Evolutionary conservation across 345 rosid species (phyloP), one percentile per base, ranked within the genome.

Genomic region (Aquilaria yunnanensis): DNA sequence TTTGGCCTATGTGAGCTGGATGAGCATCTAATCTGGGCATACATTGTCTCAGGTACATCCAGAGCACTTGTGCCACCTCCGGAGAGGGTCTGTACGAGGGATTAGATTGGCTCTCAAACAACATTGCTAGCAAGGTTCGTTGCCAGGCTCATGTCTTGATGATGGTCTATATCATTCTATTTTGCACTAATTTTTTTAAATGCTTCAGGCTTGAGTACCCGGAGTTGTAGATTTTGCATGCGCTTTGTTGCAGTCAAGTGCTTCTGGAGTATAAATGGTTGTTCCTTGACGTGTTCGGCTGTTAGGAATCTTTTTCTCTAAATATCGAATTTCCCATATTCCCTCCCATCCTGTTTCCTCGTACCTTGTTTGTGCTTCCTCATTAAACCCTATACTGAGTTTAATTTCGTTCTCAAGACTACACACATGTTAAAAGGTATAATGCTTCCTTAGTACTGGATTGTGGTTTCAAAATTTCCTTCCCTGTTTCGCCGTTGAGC

Each of bases 71-170:
- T 23, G 23, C 23, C 23, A 23, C 95, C 51, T 84, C 90, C 41
- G 91, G 95, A 67, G 91, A 88, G 74, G 95, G 95, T 54, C 84
- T 88, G 5, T 88, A 85, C 10, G 91, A 87, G 82, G 95, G 95
- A 30, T 76, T 87, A 65, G 89, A 87, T 16, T 87, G 95, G 95
- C 91, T 87, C 67, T 87, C 95, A 70, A 87, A 85, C 87, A 85
- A 85, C 78, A 81, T 87, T 6, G 95, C 87, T 57, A 81, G 65
- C 83, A 83, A 75, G 87, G 84, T 77, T 65, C 49, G 57, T 50
- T 23, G 23, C 23, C 23, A 23, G 23, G 31, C 47, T 14, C 51
- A 32, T 32, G 51, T 34, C 34, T 57, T n/a, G 7, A 45, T 37
- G 47, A n/a, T 57, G 9, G 47, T 14, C 5, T 12, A 12, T 23